These are phyloP conservation scores for Dianthus caryophyllus DNA, from an alignment of 148 eudicot genomes.

Conservation along the genomic window DNA sequence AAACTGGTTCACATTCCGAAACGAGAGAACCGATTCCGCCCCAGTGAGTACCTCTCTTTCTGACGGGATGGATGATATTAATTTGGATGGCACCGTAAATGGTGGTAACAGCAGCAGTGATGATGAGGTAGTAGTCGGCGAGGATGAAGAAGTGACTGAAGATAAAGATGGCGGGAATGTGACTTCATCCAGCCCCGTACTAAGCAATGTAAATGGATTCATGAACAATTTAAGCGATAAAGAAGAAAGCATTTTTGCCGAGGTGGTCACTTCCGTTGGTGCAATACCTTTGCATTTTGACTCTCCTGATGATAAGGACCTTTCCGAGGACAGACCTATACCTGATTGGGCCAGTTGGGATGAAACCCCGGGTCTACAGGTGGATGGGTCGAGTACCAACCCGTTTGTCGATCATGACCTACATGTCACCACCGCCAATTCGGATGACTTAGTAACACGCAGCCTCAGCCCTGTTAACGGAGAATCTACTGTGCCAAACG, in stretches of 20 bases:
- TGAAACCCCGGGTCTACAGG: slow-evolving; percentile 48
- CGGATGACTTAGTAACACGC: slow-evolving; percentile 25
- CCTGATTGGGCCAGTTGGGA: slow-evolving; percentile 87
- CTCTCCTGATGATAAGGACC: slow-evolving; percentile 43
- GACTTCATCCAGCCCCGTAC: slow-evolving; percentile 31
- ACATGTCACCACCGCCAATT: slow-evolving; percentile 15
- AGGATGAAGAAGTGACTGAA: slow-evolving; percentile 58
- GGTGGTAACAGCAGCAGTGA: slow-evolving; percentile 74
- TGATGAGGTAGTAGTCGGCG: slow-evolving; percentile 91
- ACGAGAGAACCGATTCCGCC: slow-evolving; percentile 48
- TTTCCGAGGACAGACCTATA: slow-evolving; percentile 50
- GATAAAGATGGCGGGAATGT: slow-evolving; percentile 33
- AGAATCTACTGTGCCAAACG: slow-evolving; percentile 33
- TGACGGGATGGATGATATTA: slow-evolving; percentile 67
- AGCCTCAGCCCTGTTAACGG: slow-evolving; percentile 27
- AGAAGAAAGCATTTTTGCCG: slow-evolving; percentile 24
- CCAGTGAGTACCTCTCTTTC: slow-evolving; percentile 51
- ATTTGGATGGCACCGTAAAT: slow-evolving; percentile 49
- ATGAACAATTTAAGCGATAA: slow-evolving; percentile 18
- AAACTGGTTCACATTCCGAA: slow-evolving; percentile 95
- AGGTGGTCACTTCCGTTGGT: slow-evolving; percentile 29
- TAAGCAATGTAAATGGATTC: slow-evolving; percentile 25
- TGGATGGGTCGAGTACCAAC: slow-evolving; percentile 56
- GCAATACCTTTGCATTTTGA: slow-evolving; percentile 46
- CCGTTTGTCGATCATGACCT: slow-evolving; percentile 51